Evolutionary conservation across 129 eudicot genomes (phyloP), one percentile per base, ranked within the genome.

Genomic region (Kitagawia praeruptora): DNA sequence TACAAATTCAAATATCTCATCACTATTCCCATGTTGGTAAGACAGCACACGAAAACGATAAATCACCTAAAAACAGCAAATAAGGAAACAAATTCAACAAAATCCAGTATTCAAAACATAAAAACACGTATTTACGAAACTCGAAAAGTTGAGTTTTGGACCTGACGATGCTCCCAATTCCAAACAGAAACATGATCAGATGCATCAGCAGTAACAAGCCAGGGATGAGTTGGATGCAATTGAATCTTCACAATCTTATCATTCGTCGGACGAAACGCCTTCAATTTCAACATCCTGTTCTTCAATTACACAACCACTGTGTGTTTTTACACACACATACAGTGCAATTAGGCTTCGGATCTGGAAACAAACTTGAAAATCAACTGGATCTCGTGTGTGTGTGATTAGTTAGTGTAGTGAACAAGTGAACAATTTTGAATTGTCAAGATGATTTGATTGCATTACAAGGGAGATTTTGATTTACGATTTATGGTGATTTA

Each of bases 141-240:
- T 3, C 34, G 34, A n/a, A 51, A 67, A 31, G 37, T 42, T 14
- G 73, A 67, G 18, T 8, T 11, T 13, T 13, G 5, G 19, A 93
- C 98, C 98, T 95, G 98, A 48, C 98, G 98, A 41, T 95, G 98
- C 38, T 95, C 98, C 98, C 98, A 95, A 79, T 95, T 95, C 98
- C 98, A 95, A 82, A 95, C 98, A 66, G 98, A 95, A 70, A 95
- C 98, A 70, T 92, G 98, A 92, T 95, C 98, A 63, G 96, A 92
- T 6, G 96, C 98, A 82, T 95, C 98, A 76, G 98, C 85, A 2
- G 98, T 95, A 49, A 95, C 98, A 49, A 95, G 97, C 98, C 98
- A 95, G 3, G 98, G 98, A 81, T 95, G 98, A 23, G 98, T 95
- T 2, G 98, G 98, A 83, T 95, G 98, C 84, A 95, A 87, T 48